Base-by-base conservation (phyloP, 2,329 filamentous ascomycete genomes). In the Dactylonectria estremocensis region DNA sequence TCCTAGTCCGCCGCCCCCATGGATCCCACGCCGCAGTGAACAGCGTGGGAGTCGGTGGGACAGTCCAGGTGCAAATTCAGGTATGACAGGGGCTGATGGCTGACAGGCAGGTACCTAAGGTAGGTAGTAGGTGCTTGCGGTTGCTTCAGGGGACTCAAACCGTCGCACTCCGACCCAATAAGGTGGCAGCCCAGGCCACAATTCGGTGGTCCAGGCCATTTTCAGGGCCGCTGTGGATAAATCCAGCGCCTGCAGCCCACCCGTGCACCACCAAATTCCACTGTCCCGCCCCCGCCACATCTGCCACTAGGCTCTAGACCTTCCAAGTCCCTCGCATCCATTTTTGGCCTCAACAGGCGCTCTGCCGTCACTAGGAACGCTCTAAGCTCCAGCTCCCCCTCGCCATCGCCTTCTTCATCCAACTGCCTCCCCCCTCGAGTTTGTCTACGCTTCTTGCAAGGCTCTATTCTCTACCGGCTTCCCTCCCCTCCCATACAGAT, bases 211-310 rank as follows among this genome's bases (percentile, higher is more conserved):
- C 54, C 59, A 63, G 46, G 46, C 52, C 48, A 45, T 59, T 48
- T 59, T 53, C 64, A 66, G 53, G 60, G 35, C 59, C 48, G 8
- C 20, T 16, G 57, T 20, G 35, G 43, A 37, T 28, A 28, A 45
- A 52, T 58, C 48, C 52, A 62, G 60, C 52, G 52, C 14, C 57
- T 61, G 57, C 57, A 52, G 18, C 57, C 64, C 50, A 58, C 50
- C 64, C n/a, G 35, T 50, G 54, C 52, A 64, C 53, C 55, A 46
- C 46, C 66, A 45, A 57, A 56, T 46, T 67, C 70, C 69, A 69
- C 56, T 75, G 74, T 76, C 74, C 76, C 76, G 74, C 74, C 76
- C 76, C 76, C 76, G 72, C 76, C 75, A 77, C 75, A 66, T 63
- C 58, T 58, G 43, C 60, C 54, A 48, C 48, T 63, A 48, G 54